Conservation (phyloP, 2,329 filamentous ascomycete species). For the Acephala macrosclerotiorum region DNA sequence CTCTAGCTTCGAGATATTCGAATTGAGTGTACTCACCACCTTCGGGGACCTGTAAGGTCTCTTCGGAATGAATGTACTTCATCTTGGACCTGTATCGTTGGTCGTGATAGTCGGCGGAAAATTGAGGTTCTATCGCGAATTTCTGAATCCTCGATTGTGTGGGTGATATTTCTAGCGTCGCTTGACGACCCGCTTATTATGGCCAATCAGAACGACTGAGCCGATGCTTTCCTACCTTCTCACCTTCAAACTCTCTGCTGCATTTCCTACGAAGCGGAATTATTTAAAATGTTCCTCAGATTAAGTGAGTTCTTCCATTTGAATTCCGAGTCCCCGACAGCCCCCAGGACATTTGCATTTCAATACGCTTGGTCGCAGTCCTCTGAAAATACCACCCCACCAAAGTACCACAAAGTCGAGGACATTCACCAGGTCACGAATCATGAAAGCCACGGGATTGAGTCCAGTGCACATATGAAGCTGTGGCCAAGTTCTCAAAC, state of each 20-base stretch:
- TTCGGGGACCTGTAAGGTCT: conserved; percentile 94
- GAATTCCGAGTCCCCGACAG: too few relatives aligned
- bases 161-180: background rate
- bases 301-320: too few relatives aligned
- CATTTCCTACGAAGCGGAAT: background rate
- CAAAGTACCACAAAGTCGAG: too few relatives aligned
- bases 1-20: conserved; percentile 7
- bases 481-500: background rate
- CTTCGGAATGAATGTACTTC: conserved; percentile 99
- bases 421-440: too few relatives aligned
- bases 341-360: too few relatives aligned
- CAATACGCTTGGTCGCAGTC: too few relatives aligned
- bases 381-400: too few relatives aligned
- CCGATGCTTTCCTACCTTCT: too few relatives aligned
- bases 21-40: conserved; percentile 74
- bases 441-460: too few relatives aligned
- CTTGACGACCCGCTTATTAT: background rate
- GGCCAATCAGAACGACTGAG: too few relatives aligned
- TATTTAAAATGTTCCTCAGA: background rate
- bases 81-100: conserved; percentile 70
- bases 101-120: conserved; percentile 37
- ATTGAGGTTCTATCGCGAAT: conserved; percentile 18
- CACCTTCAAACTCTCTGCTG: background rate
- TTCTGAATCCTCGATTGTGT: background rate
- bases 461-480: too few relatives aligned